Percentiles rank a stretch among this genome's conserved stretches.
Conservation (phyloP, 192 early-diverging fungal species). For the Linnemannia hyalina region DNA sequence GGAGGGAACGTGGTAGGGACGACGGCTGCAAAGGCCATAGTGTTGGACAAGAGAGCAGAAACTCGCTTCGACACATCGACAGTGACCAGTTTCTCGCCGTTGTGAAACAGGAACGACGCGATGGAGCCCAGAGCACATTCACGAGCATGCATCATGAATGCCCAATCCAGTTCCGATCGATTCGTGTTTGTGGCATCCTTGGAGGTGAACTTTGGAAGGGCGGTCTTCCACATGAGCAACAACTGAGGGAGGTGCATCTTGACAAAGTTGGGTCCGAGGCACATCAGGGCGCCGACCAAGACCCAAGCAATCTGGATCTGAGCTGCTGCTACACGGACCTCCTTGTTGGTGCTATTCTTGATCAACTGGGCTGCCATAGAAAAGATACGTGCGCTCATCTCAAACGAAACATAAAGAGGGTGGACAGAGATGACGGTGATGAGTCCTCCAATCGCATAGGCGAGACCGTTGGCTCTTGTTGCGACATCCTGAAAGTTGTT, state of each 20-base stretch:
- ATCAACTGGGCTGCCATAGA: constrained; percentile 82
- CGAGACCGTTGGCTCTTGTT: constrained; percentile 73
- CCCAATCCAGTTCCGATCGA: constrained; percentile 75
- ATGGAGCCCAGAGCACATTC: constrained; percentile 81
- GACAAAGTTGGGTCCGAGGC: constrained; percentile 85
- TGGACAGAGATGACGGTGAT: constrained; percentile 76
- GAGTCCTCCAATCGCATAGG: constrained; percentile 71
- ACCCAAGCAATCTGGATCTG: constrained; percentile 86
- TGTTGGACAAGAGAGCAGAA: constrained; percentile 79
- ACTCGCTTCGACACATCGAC: constrained; percentile 85
- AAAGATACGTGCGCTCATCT: constrained; percentile 83
- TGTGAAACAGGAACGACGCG: constrained; percentile 79
- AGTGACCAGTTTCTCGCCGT: constrained; percentile 70
- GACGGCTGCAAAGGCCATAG: constrained; percentile 69
- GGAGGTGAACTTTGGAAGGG: constrained; percentile 77
- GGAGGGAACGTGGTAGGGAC: constrained; percentile 64
- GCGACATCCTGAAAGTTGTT: constrained; percentile 69
- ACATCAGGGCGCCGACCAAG: constrained; percentile 80
- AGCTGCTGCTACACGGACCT: constrained; percentile 67
- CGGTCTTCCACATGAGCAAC: constrained; percentile 82
- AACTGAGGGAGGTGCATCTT: constrained; percentile 83
- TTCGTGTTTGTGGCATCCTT: constrained; percentile 72
- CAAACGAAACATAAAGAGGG: constrained; percentile 81
- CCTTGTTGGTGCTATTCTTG: constrained; percentile 70
- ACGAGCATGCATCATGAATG: constrained; percentile 65